Evolutionary conservation across 2,329 filamentous ascomycete genomes (phyloP).

Genomic region (Talaromyces sp.): DNA sequence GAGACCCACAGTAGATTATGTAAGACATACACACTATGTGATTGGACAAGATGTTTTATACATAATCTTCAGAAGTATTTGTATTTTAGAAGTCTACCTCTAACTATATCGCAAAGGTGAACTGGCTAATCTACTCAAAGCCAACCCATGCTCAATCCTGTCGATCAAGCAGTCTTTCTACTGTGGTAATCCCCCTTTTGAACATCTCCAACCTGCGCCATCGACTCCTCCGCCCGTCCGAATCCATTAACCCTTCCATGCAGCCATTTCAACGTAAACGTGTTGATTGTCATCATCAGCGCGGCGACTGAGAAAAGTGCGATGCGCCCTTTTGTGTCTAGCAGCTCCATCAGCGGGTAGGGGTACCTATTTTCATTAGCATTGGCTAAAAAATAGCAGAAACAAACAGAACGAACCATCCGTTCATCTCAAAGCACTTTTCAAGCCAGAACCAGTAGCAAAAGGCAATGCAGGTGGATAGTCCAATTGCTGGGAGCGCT

Average conservation of each 20-base stretch:
- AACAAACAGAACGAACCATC: conserved; percentile 45
- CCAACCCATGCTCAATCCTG: neutral
- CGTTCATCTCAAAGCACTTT: conserved; percentile 52
- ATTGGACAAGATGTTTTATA: too few relatives aligned
- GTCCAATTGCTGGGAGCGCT: conserved; percentile 43
- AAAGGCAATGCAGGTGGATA: conserved; percentile 49
- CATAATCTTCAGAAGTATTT: too few relatives aligned
- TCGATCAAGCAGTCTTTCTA: neutral
- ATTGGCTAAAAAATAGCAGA: neutral
- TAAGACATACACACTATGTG: neutral
- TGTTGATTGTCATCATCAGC: conserved; percentile 64
- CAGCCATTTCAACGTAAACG: conserved; percentile 61
- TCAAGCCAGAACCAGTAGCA: conserved; percentile 62
- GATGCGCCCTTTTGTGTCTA: conserved; percentile 60
- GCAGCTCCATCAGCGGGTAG: conserved; percentile 72
- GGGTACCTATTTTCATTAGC: conserved; percentile 57
- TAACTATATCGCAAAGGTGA: too few relatives aligned
- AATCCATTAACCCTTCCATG: conserved; percentile 51
- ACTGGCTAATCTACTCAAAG: too few relatives aligned
- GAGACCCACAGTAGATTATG: neutral
- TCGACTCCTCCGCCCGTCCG: conserved; percentile 16
- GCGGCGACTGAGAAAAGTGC: conserved; percentile 66
- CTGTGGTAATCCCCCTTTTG: conserved; percentile 17
- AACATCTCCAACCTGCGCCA: conserved; percentile 24
- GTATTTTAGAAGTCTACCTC: too few relatives aligned